phyloP scores from a whole-genome alignment of 345 rosid species.

The Eucalyptus pauciflora region DNA sequence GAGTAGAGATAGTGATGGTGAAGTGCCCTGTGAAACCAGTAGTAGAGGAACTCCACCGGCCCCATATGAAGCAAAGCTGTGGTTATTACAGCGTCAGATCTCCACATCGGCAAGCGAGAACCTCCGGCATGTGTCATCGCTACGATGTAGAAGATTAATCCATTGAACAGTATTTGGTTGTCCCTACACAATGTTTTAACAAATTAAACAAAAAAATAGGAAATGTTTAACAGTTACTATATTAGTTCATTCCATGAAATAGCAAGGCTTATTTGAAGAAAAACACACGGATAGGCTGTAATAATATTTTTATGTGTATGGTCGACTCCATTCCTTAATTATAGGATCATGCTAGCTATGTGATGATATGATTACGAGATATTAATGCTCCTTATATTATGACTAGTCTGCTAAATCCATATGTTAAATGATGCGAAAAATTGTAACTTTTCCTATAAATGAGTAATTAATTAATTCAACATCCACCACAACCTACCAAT shows the following conservation, averaged over 20 bases:
- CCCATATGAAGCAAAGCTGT: constrained; percentile 42
- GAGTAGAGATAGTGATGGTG: constrained; percentile 85
- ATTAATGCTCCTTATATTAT: neutral
- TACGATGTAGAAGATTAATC: constrained; percentile 25
- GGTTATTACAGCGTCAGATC: constrained; percentile 37
- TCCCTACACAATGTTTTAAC: constrained; percentile 30
- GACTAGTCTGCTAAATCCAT: neutral
- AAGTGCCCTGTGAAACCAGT: constrained; percentile 75
- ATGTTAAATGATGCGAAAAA: neutral
- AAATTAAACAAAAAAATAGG: neutral
- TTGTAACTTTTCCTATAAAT: neutral
- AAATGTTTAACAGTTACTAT: neutral
- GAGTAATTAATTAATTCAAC: neutral
- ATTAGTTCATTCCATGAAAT: neutral
- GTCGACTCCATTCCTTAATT: neutral
- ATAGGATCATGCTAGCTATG: neutral
- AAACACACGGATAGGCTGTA: neutral
- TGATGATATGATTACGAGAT: neutral
- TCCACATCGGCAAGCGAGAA: constrained; percentile 46
- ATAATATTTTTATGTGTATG: neutral
- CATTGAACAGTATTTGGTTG: constrained; percentile 58
- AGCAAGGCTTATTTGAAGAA: neutral
- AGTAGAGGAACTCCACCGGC: constrained; percentile 72
- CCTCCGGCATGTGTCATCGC: constrained; percentile 1
- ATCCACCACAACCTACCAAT: neutral